These are phyloP conservation scores for Coniosporium tulheliwenetii DNA, from an alignment of 2,329 filamentous ascomycete genomes.

Conservation along the genomic window DNA sequence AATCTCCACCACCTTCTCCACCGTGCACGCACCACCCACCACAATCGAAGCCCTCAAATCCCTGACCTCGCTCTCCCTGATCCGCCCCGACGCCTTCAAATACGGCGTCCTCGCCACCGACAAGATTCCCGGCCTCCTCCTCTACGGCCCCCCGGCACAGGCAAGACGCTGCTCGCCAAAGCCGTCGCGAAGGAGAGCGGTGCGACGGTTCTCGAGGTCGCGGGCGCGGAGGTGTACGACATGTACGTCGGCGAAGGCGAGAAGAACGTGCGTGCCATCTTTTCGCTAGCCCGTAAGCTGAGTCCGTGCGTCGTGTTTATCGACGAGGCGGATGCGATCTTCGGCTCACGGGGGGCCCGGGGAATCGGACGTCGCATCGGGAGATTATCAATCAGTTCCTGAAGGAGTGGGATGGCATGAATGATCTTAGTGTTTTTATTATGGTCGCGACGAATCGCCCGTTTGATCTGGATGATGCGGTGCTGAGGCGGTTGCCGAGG, in stretches of 20 bases:
- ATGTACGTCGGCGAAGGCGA: conserved; percentile 95
- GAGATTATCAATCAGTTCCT: conserved; percentile 96
- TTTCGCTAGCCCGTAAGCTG: conserved; percentile 79
- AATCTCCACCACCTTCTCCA: conserved; percentile 73
- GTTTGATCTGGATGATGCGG: conserved; percentile 83
- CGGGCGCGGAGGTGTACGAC: conserved; percentile 81
- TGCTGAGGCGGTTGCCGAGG: conserved; percentile 59
- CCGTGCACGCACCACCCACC: conserved; percentile 68
- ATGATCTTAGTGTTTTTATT: conserved; percentile 72
- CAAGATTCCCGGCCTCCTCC: conserved; percentile 93
- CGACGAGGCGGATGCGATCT: conserved; percentile 87
- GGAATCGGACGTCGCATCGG: conserved; percentile 55
- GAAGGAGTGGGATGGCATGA: conserved; percentile 91
- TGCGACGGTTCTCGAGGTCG: conserved; percentile 67
- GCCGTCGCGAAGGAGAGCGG: conserved; percentile 49
- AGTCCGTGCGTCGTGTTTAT: conserved; percentile 91
- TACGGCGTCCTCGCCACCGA: conserved; percentile 89
- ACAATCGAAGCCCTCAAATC: conserved; percentile 81
- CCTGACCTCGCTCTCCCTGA: conserved; percentile 71
- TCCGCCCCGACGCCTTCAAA: conserved; percentile 84
- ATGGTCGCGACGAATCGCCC: conserved; percentile 97
- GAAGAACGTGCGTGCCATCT: conserved; percentile 88
- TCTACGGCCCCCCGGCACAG: conserved; percentile 97
- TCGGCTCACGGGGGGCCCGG: conserved; percentile 58
- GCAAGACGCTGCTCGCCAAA: conserved; percentile 73